Percentiles rank a stretch among this genome's conserved stretches.
Conservation (phyloP, 2,329 filamentous ascomycete genomes). For the Colletotrichum trifolii region DNA sequence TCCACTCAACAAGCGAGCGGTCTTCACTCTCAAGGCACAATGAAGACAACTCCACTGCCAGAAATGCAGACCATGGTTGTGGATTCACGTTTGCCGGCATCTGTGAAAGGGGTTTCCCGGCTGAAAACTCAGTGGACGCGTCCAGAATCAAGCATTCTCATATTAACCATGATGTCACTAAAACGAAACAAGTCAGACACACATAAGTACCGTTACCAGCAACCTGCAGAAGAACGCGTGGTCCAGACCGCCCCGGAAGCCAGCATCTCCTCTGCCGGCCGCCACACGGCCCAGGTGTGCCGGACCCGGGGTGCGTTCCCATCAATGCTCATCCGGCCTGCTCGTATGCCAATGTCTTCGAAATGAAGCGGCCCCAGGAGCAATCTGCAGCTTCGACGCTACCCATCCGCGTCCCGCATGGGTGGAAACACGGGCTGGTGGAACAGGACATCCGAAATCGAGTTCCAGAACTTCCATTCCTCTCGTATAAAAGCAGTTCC, state of each 20-base stretch:
- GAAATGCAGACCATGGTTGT: too few species aligned
- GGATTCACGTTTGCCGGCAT: too few species aligned
- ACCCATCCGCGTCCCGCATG: not conserved
- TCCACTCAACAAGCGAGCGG: too few species aligned
- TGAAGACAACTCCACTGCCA: not conserved
- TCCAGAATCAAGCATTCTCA: constrained; percentile 1
- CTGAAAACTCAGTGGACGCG: constrained; percentile 2
- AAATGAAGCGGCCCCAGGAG: constrained; percentile 25
- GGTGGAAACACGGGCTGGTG: too few species aligned
- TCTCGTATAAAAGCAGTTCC: too few species aligned
- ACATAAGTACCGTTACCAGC: not conserved
- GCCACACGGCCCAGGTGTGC: constrained; percentile 11
- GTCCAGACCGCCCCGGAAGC: constrained; percentile 14
- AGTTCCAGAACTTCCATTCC: too few species aligned
- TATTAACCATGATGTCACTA: not conserved
- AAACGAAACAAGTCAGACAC: constrained; percentile 1
- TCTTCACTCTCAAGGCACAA: too few species aligned
- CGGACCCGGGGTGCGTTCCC: not conserved
- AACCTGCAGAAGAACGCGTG: not conserved
- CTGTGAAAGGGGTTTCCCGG: not conserved
- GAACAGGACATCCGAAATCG: too few species aligned
- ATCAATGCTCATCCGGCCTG: not conserved
- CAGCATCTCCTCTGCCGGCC: constrained; percentile 2
- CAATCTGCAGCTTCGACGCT: constrained; percentile 24
- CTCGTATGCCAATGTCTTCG: constrained; percentile 27